Base-by-base conservation (phyloP, 2,329 filamentous ascomycete genomes). In the Monosporascus sp. region DNA sequence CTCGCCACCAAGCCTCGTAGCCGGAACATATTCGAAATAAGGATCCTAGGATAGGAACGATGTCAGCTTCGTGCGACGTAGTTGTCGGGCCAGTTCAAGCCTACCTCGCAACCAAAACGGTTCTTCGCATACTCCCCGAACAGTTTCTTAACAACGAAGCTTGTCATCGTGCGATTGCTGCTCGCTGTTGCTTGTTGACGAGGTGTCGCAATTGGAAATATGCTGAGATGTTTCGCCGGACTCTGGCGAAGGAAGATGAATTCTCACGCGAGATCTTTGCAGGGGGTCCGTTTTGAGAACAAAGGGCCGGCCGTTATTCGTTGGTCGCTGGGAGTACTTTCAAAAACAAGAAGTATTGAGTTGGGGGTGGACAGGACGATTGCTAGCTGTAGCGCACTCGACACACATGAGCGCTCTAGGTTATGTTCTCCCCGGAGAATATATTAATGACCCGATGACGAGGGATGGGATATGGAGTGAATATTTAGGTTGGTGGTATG, bases 21-120 rank as follows among this genome's bases (percentile, higher is more conserved):
- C 86, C 22, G 86, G 84, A 37, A 96, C 84, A 60, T 84, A 79
- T 69, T 96, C 90, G 64, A 92, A 96, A 74, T 91, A 96, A 6
- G 92, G 91, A 67, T 97, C 92, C 89, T 97, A 63, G 37, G 57
- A 50, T 45, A 20, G 22, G 53, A 49, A 47, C 31, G 48, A 27
- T 44, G 55, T 60, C 47, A 57, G 54, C 50, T 69, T 68, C 37
- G 66, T 71, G 38, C 69, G 58, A 51, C 68, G 62, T 50, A 60
- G 67, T 59, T 67, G 68, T 41, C 65, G 61, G 27, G 70, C 57
- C 20, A 47, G 58, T 54, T 18, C 6, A 25, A 17, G 42, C 53
- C 17, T 47, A 57, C 55, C 53, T 57, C 46, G 20, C 47, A 39
- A 37, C 55, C 55, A 27, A 46, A 46, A 46, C 9, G 24, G 5